phyloP scores from a whole-genome alignment of 78 protist species.

The Guillardia theta region DNA sequence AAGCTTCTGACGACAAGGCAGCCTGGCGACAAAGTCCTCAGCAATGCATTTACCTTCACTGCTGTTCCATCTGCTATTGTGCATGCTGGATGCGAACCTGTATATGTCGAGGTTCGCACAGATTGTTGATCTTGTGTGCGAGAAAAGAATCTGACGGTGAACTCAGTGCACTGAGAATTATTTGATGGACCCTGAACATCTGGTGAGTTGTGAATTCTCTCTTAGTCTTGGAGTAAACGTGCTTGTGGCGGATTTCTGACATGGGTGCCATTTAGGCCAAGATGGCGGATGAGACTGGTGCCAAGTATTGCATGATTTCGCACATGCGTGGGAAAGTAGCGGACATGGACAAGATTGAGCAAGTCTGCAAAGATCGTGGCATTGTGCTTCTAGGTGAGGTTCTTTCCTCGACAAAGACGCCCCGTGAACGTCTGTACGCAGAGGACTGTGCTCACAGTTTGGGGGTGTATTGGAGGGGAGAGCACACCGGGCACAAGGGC shows the following conservation, averaged over 20 bases:
- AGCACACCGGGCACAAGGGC: not conserved
- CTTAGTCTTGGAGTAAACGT: no score
- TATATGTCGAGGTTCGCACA: not conserved
- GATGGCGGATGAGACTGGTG: not conserved
- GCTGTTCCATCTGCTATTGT: constrained; percentile 41
- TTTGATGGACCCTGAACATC: not conserved
- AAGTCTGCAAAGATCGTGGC: not conserved
- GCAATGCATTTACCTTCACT: constrained; percentile 37
- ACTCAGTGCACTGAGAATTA: not conserved
- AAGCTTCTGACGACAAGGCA: no score
- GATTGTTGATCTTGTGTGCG: no score
- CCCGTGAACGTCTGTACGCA: no score
- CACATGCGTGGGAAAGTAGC: constrained; percentile 54
- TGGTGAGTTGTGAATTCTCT: no score
- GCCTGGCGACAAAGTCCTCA: not conserved
- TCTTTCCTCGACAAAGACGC: no score
- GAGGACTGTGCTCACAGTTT: constrained; percentile 52
- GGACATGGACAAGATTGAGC: not conserved
- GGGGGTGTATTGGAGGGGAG: constrained; percentile 21
- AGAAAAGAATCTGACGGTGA: no score
- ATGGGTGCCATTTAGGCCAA: no score
- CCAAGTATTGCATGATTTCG: constrained; percentile 21
- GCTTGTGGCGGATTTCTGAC: no score
- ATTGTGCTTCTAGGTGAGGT: no score
- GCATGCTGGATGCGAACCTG: not conserved